Base-by-base conservation (phyloP, 352 stramenopile genomes). In the Globisporangium recalcitrans region DNA sequence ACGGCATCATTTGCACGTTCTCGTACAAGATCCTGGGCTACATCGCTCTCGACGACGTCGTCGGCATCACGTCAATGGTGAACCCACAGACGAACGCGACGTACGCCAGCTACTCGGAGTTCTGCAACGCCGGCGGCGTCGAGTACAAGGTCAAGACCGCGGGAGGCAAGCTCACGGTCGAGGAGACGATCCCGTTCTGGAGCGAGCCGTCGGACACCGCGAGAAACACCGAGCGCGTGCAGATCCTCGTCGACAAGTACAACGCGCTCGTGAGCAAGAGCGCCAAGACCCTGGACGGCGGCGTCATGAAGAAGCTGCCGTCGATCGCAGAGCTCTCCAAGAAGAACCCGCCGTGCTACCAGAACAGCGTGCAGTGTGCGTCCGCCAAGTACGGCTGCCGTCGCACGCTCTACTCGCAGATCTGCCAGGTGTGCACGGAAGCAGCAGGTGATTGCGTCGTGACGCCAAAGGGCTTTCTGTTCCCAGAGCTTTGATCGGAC, bases 121-220 rank as follows among this genome's bases (percentile, higher is more conserved):
- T 89, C 51, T 91, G 82, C 52, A 31, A 71, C 16, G 75, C 71
- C 27, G 78, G 77, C 13, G 71, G 70, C 1, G 64, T 87, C 8
- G 79, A 91, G 65, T 89, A 82, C 62, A 72, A 74, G 6, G 71
- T 83, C 3, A 60, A 64, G n/a, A 64, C 58, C 4, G 34, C 64
- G 36, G 29, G 68, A 1, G 58, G 74, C n/a, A 62, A 65, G 31
- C 70, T 80, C 54, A 52, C 31, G 1, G 66, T 70, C 14, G 44
- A 80, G 13, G 51, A 74, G 31, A 72, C 76, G 40, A 65, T 92
- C 14, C 69, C 80, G 10, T 91, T 93, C 71, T 93, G 85, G 85
- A 49, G 52, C 2, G 76, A 91, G 24, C 80, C 85, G 2, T 52
- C 56, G 1, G 66, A 80, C 46, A 67, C 59, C 44, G 29, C 66